phyloP scores from a whole-genome alignment of 305 asterid genomes.

The Rubia tinctorum region DNA sequence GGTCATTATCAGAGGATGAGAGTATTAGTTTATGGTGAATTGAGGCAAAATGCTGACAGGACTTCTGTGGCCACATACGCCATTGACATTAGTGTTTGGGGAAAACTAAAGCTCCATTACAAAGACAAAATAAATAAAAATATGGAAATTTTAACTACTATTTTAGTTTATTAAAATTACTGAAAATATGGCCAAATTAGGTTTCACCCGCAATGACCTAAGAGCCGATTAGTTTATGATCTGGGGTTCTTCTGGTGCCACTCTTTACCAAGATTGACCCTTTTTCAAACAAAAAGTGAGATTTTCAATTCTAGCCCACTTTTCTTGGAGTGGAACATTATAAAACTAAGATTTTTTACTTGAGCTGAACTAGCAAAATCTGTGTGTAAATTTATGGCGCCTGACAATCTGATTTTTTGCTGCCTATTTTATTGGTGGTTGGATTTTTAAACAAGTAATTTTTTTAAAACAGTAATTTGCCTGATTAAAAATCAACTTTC shows the following conservation, averaged over 20 bases:
- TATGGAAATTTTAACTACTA: neutral
- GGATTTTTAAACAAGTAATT: too few relatives aligned
- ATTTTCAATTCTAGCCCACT: slow-evolving; percentile 5
- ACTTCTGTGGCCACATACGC: slow-evolving; percentile 17
- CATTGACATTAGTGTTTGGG: slow-evolving; percentile 16
- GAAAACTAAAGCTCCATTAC: slow-evolving; percentile 4
- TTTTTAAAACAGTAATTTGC: too few relatives aligned
- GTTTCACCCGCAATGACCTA: slow-evolving; percentile 4
- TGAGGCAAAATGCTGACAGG: neutral
- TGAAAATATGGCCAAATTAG: neutral
- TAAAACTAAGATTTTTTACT: neutral
- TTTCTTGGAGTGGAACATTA: slow-evolving; percentile 4
- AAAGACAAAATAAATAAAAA: neutral
- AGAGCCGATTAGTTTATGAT: neutral
- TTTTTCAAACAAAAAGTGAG: slow-evolving; percentile 1
- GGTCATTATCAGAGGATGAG: too few relatives aligned
- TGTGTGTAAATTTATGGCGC: neutral
- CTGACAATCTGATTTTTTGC: too few relatives aligned
- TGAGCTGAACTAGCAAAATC: neutral
- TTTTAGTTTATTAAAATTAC: neutral
- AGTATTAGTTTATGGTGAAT: too few relatives aligned
- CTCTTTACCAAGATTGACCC: neutral
- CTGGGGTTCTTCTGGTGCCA: neutral
- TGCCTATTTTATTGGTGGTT: too few relatives aligned
- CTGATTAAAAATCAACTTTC: too few relatives aligned